Evolutionary conservation across 768 basidiomycete genomes (phyloP).

Genomic region (Termitomyces sp.): DNA sequence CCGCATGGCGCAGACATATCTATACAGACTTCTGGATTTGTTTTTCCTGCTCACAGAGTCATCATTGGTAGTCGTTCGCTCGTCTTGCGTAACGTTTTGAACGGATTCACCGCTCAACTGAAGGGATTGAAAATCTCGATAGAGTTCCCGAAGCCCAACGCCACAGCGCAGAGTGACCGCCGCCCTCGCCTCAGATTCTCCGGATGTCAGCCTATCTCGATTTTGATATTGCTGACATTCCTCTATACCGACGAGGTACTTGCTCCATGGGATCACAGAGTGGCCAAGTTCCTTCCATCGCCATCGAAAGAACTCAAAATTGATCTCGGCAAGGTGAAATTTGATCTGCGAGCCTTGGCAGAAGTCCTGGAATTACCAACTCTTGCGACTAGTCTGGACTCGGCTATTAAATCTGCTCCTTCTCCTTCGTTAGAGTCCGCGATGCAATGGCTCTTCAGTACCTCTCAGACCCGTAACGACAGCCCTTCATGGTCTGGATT

Average conservation of each 20-base stretch:
- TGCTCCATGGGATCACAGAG: slow-evolving; percentile 79
- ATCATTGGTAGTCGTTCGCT: slow-evolving; percentile 60
- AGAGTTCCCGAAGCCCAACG: slow-evolving; percentile 14
- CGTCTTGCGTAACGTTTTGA: slow-evolving; percentile 39
- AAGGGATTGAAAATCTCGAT: slow-evolving; percentile 25
- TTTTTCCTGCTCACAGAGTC: slow-evolving; percentile 59
- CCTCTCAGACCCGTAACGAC: slow-evolving; percentile 19
- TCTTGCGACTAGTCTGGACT: slow-evolving; percentile 51
- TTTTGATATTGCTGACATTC: slow-evolving; percentile 76
- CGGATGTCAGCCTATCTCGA: slow-evolving; percentile 58
- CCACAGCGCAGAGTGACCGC: not conserved
- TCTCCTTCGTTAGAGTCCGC: slow-evolving; percentile 43
- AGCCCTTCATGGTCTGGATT: slow-evolving; percentile 21
- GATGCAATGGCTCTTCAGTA: slow-evolving; percentile 44
- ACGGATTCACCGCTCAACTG: slow-evolving; percentile 26
- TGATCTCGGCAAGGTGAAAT: slow-evolving; percentile 45
- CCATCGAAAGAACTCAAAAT: slow-evolving; percentile 36
- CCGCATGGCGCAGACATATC: slow-evolving; percentile 61
- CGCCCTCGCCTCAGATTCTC: slow-evolving; percentile 36
- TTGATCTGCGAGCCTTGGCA: slow-evolving; percentile 59
- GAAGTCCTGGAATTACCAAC: slow-evolving; percentile 51
- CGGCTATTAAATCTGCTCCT: slow-evolving; percentile 53
- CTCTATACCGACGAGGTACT: slow-evolving; percentile 85
- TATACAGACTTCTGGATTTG: slow-evolving; percentile 37
- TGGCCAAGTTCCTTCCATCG: slow-evolving; percentile 38